A percentile compares a stretch with the other conserved stretches of the same genome.
Conservation (phyloP, 2,329 filamentous ascomycete genomes). For the Xylariaceae sp. region DNA sequence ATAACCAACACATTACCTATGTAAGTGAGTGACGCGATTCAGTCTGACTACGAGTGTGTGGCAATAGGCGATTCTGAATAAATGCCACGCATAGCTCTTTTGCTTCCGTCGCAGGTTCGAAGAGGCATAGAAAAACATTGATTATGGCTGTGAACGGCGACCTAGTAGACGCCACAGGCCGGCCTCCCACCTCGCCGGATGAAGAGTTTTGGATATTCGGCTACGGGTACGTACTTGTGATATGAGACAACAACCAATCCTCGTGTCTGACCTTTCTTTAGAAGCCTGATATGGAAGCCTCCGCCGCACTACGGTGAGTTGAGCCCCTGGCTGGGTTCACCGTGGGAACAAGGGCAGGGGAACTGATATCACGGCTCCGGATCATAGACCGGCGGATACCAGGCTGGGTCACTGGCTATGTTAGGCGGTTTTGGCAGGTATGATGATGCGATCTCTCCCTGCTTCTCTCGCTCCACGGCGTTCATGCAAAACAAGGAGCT, state of each 20-base stretch:
- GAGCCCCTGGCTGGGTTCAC: neutral
- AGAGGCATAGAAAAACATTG: neutral
- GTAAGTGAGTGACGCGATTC: neutral
- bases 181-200: slow-evolving; percentile 34
- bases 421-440: slow-evolving; percentile 97
- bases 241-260: neutral
- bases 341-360: neutral
- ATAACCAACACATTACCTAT: neutral
- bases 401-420: slow-evolving; percentile 89
- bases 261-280: slow-evolving; percentile 34
- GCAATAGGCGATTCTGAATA: neutral
- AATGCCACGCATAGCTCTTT: neutral
- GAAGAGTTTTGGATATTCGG: slow-evolving; percentile 91
- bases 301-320: slow-evolving; percentile 84
- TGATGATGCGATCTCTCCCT: slow-evolving; percentile 6
- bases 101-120: neutral
- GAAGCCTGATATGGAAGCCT: slow-evolving; percentile 97
- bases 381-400: slow-evolving; percentile 71
- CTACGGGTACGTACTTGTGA: slow-evolving; percentile 79
- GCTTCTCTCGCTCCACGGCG: neutral
- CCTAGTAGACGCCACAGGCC: slow-evolving; percentile 14
- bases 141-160: slow-evolving; percentile 24
- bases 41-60: neutral
- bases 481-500: neutral
- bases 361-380: slow-evolving; percentile 8